Evolutionary conservation across 2,329 filamentous ascomycete genomes (phyloP).

Genomic region (Pyrenochaeta sp.): DNA sequence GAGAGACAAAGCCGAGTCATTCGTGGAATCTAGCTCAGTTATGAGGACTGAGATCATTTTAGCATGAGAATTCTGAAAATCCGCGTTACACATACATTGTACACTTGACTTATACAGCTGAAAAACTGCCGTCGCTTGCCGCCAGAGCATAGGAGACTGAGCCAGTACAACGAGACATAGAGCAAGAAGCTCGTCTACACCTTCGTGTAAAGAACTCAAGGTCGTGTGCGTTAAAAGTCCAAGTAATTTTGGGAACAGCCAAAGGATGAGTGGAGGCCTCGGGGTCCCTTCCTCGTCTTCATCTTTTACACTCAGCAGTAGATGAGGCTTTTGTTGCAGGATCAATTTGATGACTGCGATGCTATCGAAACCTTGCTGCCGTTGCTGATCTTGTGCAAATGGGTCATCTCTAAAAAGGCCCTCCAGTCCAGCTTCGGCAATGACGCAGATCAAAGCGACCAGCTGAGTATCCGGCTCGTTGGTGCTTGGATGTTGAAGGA

Average conservation of each 20-base stretch:
- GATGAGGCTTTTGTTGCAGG: conserved; percentile 74
- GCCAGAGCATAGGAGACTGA: conserved; percentile 45
- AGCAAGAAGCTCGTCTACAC: conserved; percentile 45
- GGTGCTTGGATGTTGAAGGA: conserved; percentile 57
- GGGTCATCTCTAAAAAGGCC: conserved; percentile 72
- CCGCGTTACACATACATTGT: conserved; percentile 43
- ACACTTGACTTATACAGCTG: conserved; percentile 51
- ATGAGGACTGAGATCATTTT: conserved; percentile 52
- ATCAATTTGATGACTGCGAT: conserved; percentile 79
- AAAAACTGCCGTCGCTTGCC: conserved; percentile 40
- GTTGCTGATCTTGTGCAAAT: conserved; percentile 66
- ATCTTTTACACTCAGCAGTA: conserved; percentile 59
- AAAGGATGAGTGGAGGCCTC: conserved; percentile 59
- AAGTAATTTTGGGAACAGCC: conserved; percentile 62
- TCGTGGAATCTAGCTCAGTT: conserved; percentile 48
- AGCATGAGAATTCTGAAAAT: conserved; percentile 1
- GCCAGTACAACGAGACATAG: conserved; percentile 47
- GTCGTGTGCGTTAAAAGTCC: conserved; percentile 54
- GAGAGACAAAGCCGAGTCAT: conserved; percentile 19
- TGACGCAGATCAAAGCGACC: conserved; percentile 86
- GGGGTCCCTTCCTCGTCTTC: conserved; percentile 39
- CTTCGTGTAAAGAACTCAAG: conserved; percentile 51
- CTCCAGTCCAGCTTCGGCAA: conserved; percentile 79
- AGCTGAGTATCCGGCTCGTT: conserved; percentile 73
- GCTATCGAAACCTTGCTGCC: conserved; percentile 71